These are phyloP conservation scores for Novymonas esmeraldas DNA, from an alignment of 208 protist species.

Conservation along the genomic window DNA sequence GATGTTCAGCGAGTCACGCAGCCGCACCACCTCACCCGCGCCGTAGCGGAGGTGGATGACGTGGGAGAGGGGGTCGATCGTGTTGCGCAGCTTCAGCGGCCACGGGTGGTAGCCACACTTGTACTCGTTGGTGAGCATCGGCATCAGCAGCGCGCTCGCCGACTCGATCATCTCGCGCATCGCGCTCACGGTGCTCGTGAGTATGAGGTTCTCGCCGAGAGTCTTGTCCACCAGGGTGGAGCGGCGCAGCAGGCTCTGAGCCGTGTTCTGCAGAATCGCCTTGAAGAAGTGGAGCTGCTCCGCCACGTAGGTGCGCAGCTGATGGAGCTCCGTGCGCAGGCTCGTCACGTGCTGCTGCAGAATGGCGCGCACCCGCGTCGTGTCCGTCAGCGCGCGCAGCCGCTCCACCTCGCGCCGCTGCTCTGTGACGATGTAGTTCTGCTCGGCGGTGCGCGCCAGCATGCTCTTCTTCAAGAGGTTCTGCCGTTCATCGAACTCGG, in stretches of 20 bases:
- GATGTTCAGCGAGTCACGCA: conserved; percentile 68
- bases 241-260: conserved; percentile 55
- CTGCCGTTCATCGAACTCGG: conserved; percentile 59
- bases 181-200: conserved; percentile 56
- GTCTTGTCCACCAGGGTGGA: conserved; percentile 57
- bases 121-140: conserved; percentile 87
- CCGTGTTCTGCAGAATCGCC: conserved; percentile 46
- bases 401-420: conserved; percentile 73
- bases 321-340: conserved; percentile 54
- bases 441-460: conserved; percentile 43
- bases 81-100: conserved; percentile 88
- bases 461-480: conserved; percentile 62
- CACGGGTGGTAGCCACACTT: conserved; percentile 86
- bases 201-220: conserved; percentile 59
- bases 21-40: conserved; percentile 45
- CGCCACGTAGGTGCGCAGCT: conserved; percentile 36
- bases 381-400: conserved; percentile 67
- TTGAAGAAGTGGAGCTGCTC: conserved; percentile 61
- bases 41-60: conserved; percentile 77
- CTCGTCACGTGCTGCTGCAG: conserved; percentile 37
- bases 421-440: conserved; percentile 41
- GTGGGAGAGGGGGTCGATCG: conserved; percentile 70
- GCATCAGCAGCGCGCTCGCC: conserved; percentile 57
- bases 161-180: conserved; percentile 69
- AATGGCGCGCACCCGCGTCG: conserved; percentile 34